These are phyloP conservation scores for Pseudonitzschia multistriata DNA, from an alignment of 108 stramenopile species.

Conservation along the genomic window DNA sequence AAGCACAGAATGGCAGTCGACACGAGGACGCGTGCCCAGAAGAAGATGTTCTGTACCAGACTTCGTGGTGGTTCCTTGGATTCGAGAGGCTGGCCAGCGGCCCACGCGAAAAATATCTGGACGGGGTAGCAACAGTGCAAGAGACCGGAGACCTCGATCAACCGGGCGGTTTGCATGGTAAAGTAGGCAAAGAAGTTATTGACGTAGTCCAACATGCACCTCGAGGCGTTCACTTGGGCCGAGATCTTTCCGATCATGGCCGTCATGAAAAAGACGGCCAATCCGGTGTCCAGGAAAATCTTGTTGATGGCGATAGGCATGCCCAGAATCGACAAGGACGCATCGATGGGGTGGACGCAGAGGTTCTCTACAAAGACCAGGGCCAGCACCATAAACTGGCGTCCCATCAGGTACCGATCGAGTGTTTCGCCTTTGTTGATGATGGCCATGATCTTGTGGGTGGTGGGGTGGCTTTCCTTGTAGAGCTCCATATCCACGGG, in stretches of 20 bases:
- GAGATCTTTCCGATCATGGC: slow-evolving; percentile 63
- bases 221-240: slow-evolving; percentile 48
- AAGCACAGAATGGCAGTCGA: slow-evolving; percentile 40
- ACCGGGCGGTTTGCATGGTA: slow-evolving; percentile 46
- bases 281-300: slow-evolving; percentile 69
- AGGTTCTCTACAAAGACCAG: slow-evolving; percentile 72
- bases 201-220: slow-evolving; percentile 77
- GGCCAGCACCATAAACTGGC: slow-evolving; percentile 82
- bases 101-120: slow-evolving; percentile 46
- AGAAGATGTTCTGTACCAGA: slow-evolving; percentile 32
- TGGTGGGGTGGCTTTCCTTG: slow-evolving; percentile 63
- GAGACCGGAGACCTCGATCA: slow-evolving; percentile 59
- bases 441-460: slow-evolving; percentile 51
- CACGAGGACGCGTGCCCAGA: slow-evolving; percentile 47
- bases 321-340: slow-evolving; percentile 42
- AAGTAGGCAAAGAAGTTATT: slow-evolving; percentile 60
- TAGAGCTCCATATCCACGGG: slow-evolving; percentile 66
- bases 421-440: slow-evolving; percentile 77
- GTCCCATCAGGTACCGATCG: slow-evolving; percentile 79
- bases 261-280: slow-evolving; percentile 67
- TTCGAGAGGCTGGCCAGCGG: slow-evolving; percentile 53
- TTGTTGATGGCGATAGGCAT: slow-evolving; percentile 50
- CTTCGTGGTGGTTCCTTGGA: slow-evolving; percentile 61
- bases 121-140: slow-evolving; percentile 60
- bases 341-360: slow-evolving; percentile 50